Evolutionary conservation across 2,329 filamentous ascomycete genomes (phyloP), one percentile per base, ranked within the genome.

Genomic region (Grosmannia serpens): DNA sequence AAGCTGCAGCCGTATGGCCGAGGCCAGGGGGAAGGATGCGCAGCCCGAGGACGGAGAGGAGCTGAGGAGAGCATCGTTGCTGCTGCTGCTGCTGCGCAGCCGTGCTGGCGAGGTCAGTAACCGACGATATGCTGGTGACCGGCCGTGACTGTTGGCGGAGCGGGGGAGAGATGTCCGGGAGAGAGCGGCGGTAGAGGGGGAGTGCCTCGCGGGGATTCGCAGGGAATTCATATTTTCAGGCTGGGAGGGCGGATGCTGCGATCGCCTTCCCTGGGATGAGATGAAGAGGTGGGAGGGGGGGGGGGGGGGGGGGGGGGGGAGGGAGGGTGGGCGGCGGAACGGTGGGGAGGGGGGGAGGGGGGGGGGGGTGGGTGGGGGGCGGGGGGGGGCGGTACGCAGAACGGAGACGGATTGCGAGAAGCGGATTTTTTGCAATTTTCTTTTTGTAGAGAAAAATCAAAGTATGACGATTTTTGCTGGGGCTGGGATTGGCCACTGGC

Each of bases 61-160:
- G 22, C 41, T 3, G 41, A 8, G 11, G 29, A n/a, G 31, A 10
- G 9, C 44, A 29, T 31, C n/a, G 8, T 67, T 33, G 71, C 70
- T 58, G 64, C 69, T 15, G 33, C 70, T 58, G 64, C 69, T 10
- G 38, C 22, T 22, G 22, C 22, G 46, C 22, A 46, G 24, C 24
- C 24, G 47, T 22, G 47, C 47, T 1, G 55, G 55, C 47, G 60
- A 66, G 15, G 69, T 71, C 58, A 72, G 55, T 75, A 80, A 73
- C 70, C 77, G 74, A 66, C 73, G 70, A 63, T 75, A 77, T 26
- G 76, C 74, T 58, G 77, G 76, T 57, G 75, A 74, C 71, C 73
- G 76, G 68, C 74, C 70, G 62, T 61, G 49, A 27, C 13, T 50
- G 59, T 71, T 67, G 58, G 72, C 70, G 61, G 67, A 64, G 53